Conservation (phyloP, 208 protist genomes). For the Trypanosoma conorhini region DNA sequence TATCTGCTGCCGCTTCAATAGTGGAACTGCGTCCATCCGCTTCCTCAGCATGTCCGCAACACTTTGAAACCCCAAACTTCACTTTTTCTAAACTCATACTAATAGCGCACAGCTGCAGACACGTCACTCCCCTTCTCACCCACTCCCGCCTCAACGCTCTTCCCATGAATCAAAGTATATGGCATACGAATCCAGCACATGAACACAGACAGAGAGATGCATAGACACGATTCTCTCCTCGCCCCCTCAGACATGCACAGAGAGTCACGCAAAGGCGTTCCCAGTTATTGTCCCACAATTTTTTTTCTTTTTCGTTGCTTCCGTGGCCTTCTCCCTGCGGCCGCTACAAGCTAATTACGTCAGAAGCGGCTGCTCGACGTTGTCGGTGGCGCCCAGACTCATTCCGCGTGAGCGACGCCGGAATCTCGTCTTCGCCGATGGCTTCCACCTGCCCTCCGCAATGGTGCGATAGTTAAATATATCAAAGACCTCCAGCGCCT, state of each 20-base stretch:
- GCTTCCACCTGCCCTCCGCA: constrained; percentile 23
- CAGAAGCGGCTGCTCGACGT: constrained; percentile 26
- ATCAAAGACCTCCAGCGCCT: constrained; percentile 18
- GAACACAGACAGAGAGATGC: background rate
- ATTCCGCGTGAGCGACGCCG: constrained; percentile 23
- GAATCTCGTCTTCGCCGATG: constrained; percentile 19
- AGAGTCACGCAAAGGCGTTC: too few species aligned
- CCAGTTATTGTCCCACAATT: too few species aligned
- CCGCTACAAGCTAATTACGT: background rate
- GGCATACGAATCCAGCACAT: background rate
- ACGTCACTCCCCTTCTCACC: background rate
- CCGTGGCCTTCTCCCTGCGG: background rate
- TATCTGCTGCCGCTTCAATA: background rate
- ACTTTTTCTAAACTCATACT: background rate
- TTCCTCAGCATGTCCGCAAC: background rate
- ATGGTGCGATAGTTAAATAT: constrained; percentile 36
- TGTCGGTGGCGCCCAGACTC: constrained; percentile 29
- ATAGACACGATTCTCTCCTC: background rate
- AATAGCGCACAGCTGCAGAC: background rate
- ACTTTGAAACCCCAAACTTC: background rate
- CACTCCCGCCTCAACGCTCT: background rate
- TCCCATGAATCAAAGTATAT: background rate
- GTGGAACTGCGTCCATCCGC: background rate
- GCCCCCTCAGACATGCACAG: background rate
- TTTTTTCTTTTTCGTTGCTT: background rate